Percentiles rank a stretch among this genome's conserved stretches.
Evolutionary conservation across 2,329 filamentous ascomycete species (phyloP).

Genomic region (Phialocephala subalpina): DNA sequence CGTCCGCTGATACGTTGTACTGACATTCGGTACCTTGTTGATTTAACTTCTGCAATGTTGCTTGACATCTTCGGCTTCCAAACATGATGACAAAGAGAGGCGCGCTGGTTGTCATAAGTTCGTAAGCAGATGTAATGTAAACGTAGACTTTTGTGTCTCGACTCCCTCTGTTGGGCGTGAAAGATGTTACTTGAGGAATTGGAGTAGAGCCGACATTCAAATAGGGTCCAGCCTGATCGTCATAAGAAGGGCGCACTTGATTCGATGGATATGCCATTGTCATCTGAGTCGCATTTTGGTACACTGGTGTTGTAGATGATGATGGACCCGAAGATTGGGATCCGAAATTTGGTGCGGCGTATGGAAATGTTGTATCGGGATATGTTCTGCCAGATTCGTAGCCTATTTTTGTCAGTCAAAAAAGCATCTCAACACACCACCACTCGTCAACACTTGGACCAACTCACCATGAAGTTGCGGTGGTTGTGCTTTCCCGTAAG

Average conservation of each 20-base stretch:
- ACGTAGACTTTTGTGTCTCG: constrained; percentile 76
- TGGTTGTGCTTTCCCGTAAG: constrained; percentile 79
- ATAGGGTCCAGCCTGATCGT: constrained; percentile 72
- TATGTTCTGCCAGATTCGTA: constrained; percentile 42
- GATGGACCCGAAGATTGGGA: constrained; percentile 57
- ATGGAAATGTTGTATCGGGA: constrained; percentile 53
- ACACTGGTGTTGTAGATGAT: constrained; percentile 38
- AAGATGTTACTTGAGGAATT: constrained; percentile 71
- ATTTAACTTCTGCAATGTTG: constrained; percentile 67
- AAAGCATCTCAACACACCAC: neutral
- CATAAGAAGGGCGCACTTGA: constrained; percentile 60
- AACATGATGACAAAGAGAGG: constrained; percentile 75
- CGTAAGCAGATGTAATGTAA: constrained; percentile 78
- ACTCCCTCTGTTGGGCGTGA: constrained; percentile 72
- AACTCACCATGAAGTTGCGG: constrained; percentile 84
- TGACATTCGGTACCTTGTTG: constrained; percentile 68
- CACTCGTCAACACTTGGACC: constrained; percentile 15
- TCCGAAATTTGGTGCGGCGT: constrained; percentile 56
- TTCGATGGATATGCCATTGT: constrained; percentile 51
- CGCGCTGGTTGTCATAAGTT: constrained; percentile 68
- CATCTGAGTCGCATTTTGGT: constrained; percentile 40
- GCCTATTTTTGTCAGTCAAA: constrained; percentile 36
- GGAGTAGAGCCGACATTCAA: constrained; percentile 67
- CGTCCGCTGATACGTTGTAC: constrained; percentile 77
- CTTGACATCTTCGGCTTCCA: constrained; percentile 77